Conservation (phyloP, 1,139 yeast genomes). For the Petasospora rhodanensis region DNA sequence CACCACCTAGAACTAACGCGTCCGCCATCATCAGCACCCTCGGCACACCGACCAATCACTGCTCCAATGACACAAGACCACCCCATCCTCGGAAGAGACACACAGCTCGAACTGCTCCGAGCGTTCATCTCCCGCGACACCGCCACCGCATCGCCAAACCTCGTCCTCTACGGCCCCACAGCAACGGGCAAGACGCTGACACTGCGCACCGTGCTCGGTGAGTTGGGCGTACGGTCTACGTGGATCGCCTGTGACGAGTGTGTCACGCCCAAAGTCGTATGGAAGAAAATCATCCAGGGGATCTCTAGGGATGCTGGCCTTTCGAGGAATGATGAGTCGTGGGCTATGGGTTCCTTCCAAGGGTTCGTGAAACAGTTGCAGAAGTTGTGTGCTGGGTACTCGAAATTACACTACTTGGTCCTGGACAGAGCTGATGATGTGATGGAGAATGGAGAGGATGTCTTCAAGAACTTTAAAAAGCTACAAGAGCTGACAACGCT, state of each 20-base stretch:
- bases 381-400: constrained; percentile 34
- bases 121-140: no score
- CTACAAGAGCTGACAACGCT: constrained; percentile 37
- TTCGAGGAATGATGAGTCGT: constrained; percentile 17
- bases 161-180: constrained; percentile 22
- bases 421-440: constrained; percentile 57
- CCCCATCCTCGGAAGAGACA: no score
- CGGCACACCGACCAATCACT: no score
- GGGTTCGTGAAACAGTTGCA: constrained; percentile 41
- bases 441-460: constrained; percentile 42
- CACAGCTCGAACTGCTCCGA: no score
- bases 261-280: constrained; percentile 18
- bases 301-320: constrained; percentile 16
- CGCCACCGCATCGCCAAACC: no score
- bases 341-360: constrained; percentile 43
- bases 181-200: constrained; percentile 24
- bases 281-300: constrained; percentile 17
- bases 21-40: no score
- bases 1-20: no score
- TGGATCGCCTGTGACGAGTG: constrained; percentile 25
- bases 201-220: constrained; percentile 9
- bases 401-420: constrained; percentile 47
- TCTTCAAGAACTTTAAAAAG: constrained; percentile 44
- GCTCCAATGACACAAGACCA: no score
- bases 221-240: constrained; percentile 10